phyloP scores from a whole-genome alignment of 192 early-diverging fungal species.

The Linnemannia elongata region DNA sequence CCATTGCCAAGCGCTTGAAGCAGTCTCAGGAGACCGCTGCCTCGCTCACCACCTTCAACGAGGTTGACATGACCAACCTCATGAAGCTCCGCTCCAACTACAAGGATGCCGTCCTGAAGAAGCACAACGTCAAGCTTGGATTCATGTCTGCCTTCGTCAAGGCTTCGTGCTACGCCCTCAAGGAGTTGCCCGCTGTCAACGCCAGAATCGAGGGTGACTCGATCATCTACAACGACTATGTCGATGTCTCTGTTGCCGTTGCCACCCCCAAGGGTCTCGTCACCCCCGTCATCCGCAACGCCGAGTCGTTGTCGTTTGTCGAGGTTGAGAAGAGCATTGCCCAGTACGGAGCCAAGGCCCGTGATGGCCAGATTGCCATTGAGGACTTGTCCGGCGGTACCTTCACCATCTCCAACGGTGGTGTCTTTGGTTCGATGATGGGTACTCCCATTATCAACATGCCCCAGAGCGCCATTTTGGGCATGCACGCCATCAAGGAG shows the following conservation, averaged over 20 bases:
- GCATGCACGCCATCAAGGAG: constrained; percentile 99
- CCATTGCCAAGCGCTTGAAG: constrained; percentile 95
- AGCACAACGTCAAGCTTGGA: constrained; percentile 96
- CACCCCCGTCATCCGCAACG: constrained; percentile 95
- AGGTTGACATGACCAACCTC: constrained; percentile 98
- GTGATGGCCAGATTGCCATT: constrained; percentile 95
- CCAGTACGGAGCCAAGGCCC: constrained; percentile 89
- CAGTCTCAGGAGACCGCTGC: constrained; percentile 97
- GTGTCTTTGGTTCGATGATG: constrained; percentile 96
- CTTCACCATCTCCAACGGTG: constrained; percentile 99
- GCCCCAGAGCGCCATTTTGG: constrained; percentile 96
- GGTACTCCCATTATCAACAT: constrained; percentile 99
- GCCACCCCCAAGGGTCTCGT: constrained; percentile 99
- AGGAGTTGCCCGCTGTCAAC: constrained; percentile 94
- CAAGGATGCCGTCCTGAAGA: constrained; percentile 95
- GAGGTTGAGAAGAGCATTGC: constrained; percentile 94
- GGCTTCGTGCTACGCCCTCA: constrained; percentile 87
- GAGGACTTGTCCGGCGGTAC: constrained; percentile 99
- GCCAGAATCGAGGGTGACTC: constrained; percentile 94
- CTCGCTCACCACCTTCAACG: constrained; percentile 98
- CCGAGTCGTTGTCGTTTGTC: constrained; percentile 86
- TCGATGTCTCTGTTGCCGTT: constrained; percentile 96
- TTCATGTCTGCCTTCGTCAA: constrained; percentile 99
- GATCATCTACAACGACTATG: constrained; percentile 94
- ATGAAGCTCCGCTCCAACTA: constrained; percentile 93